Conservation (phyloP, 2,329 filamentous ascomycete species). For the Epichloe gansuensis region DNA sequence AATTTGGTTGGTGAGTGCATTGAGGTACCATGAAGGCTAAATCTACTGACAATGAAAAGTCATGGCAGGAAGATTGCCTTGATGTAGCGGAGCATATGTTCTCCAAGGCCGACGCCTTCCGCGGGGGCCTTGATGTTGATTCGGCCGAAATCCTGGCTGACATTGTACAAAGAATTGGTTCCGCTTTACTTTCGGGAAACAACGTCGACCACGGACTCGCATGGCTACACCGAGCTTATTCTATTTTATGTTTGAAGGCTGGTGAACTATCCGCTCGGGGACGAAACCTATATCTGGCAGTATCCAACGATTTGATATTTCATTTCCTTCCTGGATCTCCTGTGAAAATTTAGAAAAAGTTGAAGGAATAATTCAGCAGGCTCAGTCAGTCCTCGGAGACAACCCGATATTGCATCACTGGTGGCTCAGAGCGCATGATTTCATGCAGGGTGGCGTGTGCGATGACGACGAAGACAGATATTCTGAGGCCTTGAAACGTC, state of each 20-base stretch:
- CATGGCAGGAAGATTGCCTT: constrained; percentile 60
- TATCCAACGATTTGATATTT: constrained; percentile 52
- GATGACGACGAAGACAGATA: constrained; percentile 37
- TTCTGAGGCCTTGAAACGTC: constrained; percentile 41
- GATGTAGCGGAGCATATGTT: constrained; percentile 75
- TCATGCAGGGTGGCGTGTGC: constrained; percentile 25
- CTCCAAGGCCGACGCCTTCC: constrained; percentile 38
- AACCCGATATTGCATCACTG: constrained; percentile 55
- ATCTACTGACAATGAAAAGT: constrained; percentile 31
- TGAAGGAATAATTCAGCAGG: constrained; percentile 40
- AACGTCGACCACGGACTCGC: constrained; percentile 45
- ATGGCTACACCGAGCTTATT: constrained; percentile 63
- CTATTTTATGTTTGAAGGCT: constrained; percentile 41
- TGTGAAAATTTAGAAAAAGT: constrained; percentile 37
- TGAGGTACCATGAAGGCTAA: not conserved
- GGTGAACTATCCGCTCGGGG: constrained; percentile 46
- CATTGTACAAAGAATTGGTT: constrained; percentile 61
- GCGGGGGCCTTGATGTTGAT: constrained; percentile 28
- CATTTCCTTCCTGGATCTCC: constrained; percentile 36
- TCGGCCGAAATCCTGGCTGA: constrained; percentile 53
- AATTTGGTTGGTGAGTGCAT: constrained; percentile 46
- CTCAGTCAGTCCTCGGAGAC: constrained; percentile 52
- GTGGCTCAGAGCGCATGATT: constrained; percentile 52
- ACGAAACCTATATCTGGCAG: constrained; percentile 51
- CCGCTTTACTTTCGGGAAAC: constrained; percentile 37